Conservation (phyloP, 441 rosid species). For the Oxalis stricta region DNA sequence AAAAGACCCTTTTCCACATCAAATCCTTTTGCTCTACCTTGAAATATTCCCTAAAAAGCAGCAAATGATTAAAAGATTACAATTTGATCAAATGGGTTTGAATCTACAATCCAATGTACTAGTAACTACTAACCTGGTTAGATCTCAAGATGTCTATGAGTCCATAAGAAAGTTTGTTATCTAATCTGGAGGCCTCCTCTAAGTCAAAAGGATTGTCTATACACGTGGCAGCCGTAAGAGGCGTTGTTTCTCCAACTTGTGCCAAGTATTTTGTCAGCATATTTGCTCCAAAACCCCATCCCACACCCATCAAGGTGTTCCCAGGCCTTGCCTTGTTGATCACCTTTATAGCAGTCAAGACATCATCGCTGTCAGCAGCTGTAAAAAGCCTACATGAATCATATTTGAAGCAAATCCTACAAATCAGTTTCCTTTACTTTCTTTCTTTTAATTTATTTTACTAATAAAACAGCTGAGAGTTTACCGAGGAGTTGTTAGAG, state of each 20-base stretch:
- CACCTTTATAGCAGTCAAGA: slow-evolving; percentile 63
- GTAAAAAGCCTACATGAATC: slow-evolving; percentile 80
- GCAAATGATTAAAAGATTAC: neutral
- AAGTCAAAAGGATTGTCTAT: slow-evolving; percentile 92
- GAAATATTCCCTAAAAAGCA: slow-evolving; percentile 59
- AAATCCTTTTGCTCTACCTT: slow-evolving; percentile 73
- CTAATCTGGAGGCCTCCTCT: slow-evolving; percentile 73
- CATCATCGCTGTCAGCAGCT: slow-evolving; percentile 96
- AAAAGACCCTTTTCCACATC: slow-evolving; percentile 74
- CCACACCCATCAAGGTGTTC: slow-evolving; percentile 78
- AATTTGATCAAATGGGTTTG: too few species aligned
- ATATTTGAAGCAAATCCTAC: slow-evolving; percentile 24
- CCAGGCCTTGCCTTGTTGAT: slow-evolving; percentile 79
- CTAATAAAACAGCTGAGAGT: neutral
- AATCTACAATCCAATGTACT: slow-evolving; percentile 1
- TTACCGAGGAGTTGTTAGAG: slow-evolving; percentile 80
- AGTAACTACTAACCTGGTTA: slow-evolving; percentile 57
- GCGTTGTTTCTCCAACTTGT: slow-evolving; percentile 77
- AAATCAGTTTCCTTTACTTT: slow-evolving; percentile 8
- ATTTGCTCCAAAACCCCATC: slow-evolving; percentile 89
- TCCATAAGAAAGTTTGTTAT: slow-evolving; percentile 60
- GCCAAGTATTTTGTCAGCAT: slow-evolving; percentile 86
- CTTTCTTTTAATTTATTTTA: neutral
- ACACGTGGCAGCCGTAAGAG: slow-evolving; percentile 87
- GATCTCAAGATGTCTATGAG: slow-evolving; percentile 57